phyloP scores from a whole-genome alignment of 208 protist species.

The Leishmania lainsoni region DNA sequence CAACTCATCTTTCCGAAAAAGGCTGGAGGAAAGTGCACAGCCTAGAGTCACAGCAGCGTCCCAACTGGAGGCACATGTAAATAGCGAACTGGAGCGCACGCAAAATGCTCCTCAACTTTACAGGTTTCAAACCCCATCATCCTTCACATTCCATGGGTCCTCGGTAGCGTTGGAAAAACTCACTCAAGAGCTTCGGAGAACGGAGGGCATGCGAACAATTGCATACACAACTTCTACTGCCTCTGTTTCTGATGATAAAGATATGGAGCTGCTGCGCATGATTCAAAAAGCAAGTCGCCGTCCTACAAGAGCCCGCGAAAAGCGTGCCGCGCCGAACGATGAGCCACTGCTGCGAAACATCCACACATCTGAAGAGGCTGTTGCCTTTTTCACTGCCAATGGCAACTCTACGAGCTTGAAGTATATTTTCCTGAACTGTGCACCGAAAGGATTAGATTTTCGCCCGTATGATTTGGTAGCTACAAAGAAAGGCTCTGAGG shows the following conservation, averaged over 20 bases:
- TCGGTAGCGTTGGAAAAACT: conserved; percentile 26
- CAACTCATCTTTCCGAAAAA: conserved; percentile 35
- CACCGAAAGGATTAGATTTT: conserved; percentile 77
- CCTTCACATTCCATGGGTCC: conserved; percentile 52
- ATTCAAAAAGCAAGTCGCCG: conserved; percentile 81
- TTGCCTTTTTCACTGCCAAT: conserved; percentile 93
- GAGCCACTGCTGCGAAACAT: conserved; percentile 70
- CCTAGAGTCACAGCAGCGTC: conserved; percentile 46
- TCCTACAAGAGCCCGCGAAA: conserved; percentile 47
- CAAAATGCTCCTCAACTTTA: conserved; percentile 69
- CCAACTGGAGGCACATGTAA: conserved; percentile 77
- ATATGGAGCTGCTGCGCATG: conserved; percentile 80
- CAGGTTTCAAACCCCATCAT: conserved; percentile 74
- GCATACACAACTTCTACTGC: neutral
- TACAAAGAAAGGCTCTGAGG: conserved; percentile 55
- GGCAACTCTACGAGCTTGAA: conserved; percentile 90
- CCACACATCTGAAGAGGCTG: conserved; percentile 91
- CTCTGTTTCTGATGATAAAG: conserved; percentile 47
- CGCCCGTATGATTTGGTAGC: conserved; percentile 94
- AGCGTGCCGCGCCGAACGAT: conserved; percentile 86
- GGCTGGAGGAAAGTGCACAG: conserved; percentile 54
- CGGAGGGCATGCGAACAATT: neutral
- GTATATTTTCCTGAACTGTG: conserved; percentile 92
- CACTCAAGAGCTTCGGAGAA: conserved; percentile 24
- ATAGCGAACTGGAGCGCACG: conserved; percentile 59